A percentile compares a stretch with the other conserved stretches of the same genome.
phyloP scores from a whole-genome alignment of 257 asterid genomes.

The Plantago elongata region DNA sequence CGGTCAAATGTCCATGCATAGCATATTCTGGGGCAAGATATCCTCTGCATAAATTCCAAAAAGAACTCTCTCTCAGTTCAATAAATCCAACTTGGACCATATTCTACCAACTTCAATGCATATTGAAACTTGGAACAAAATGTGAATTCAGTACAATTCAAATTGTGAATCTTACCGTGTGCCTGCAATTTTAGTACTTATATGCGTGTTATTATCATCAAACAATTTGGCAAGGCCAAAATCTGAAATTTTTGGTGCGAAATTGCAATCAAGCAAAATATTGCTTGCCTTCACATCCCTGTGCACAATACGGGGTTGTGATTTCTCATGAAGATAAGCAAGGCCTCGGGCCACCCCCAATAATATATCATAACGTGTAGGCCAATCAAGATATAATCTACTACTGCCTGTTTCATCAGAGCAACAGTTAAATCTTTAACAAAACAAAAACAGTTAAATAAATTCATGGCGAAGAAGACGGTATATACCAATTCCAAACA shows the following conservation, averaged over 20 bases:
- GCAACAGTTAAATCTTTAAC: too few species aligned
- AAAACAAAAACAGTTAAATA: too few species aligned
- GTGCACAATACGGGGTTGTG: slow-evolving; percentile 54
- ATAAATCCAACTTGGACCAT: too few species aligned
- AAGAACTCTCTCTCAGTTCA: too few species aligned
- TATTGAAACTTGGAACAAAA: not conserved
- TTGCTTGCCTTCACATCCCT: slow-evolving; percentile 76
- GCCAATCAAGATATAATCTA: slow-evolving; percentile 57
- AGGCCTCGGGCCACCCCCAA: slow-evolving; percentile 81
- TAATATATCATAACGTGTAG: slow-evolving; percentile 60
- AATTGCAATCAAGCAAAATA: slow-evolving; percentile 57
- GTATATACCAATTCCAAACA: slow-evolving; percentile 46
- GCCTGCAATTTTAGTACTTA: slow-evolving; percentile 85
- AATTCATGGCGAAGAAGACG: too few species aligned
- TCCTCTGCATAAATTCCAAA: slow-evolving; percentile 33
- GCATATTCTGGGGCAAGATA: slow-evolving; percentile 76
- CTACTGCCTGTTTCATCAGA: slow-evolving; percentile 30
- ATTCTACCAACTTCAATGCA: too few species aligned
- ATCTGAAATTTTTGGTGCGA: slow-evolving; percentile 63
- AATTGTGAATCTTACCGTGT: slow-evolving; percentile 44
- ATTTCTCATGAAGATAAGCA: slow-evolving; percentile 68
- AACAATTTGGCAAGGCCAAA: slow-evolving; percentile 67
- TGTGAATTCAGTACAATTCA: not conserved
- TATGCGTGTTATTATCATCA: slow-evolving; percentile 69
- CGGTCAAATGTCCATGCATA: slow-evolving; percentile 67